phyloP scores from a whole-genome alignment of 2,329 filamentous ascomycete genomes.

The Rutstroemia sydowiana region DNA sequence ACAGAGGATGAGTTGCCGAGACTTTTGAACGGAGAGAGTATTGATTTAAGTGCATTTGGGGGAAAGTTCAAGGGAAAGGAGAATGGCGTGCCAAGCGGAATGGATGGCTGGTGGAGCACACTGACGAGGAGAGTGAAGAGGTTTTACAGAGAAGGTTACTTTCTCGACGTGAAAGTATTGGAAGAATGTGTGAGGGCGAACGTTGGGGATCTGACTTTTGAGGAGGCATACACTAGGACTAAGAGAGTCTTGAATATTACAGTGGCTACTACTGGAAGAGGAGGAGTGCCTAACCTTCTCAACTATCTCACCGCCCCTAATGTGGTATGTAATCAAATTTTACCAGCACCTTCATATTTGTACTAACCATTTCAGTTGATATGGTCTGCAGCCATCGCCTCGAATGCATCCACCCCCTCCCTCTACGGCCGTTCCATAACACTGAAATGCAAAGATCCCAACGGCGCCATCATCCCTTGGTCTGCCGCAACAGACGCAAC shows the following conservation, averaged over 20 bases:
- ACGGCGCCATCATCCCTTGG: conserved; percentile 53
- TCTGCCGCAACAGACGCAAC: conserved; percentile 40
- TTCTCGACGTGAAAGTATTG: conserved; percentile 73
- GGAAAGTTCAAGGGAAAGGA: conserved; percentile 29
- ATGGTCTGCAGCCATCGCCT: conserved; percentile 52
- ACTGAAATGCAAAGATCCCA: conserved; percentile 57
- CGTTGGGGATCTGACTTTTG: conserved; percentile 83
- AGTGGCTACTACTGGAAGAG: conserved; percentile 66
- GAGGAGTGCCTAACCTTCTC: conserved; percentile 73
- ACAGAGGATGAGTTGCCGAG: conserved; percentile 75
- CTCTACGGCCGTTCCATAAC: conserved; percentile 43
- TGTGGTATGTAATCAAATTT: conserved; percentile 66
- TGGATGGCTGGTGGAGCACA: conserved; percentile 42
- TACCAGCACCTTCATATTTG: too few relatives aligned
- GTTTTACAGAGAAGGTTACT: conserved; percentile 70
- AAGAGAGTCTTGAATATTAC: conserved; percentile 90
- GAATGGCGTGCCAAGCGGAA: conserved; percentile 27
- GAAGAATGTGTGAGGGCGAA: conserved; percentile 80
- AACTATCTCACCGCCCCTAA: conserved; percentile 93
- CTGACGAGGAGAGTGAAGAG: conserved; percentile 58
- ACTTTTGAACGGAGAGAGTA: conserved; percentile 70
- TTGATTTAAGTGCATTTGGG: conserved; percentile 75
- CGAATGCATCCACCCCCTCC: conserved; percentile 42
- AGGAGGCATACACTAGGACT: conserved; percentile 81
- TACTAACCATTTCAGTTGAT: conserved; percentile 39